These are phyloP conservation scores for Chytriomyces sp. DNA, from an alignment of 192 early-diverging fungal genomes.

Conservation along the genomic window DNA sequence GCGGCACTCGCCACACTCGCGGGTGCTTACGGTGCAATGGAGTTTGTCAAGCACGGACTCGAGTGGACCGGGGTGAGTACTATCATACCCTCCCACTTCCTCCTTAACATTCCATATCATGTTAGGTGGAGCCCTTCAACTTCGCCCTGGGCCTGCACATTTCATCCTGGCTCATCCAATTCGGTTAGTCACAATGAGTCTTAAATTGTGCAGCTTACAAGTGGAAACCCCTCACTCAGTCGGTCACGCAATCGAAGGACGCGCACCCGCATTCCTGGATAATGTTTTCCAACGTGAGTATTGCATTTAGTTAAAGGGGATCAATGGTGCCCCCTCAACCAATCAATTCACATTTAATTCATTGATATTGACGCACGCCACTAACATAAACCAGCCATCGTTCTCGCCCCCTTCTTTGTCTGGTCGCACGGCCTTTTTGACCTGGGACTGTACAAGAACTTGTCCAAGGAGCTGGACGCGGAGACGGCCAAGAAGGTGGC, in stretches of 20 bases:
- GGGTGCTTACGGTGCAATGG: not conserved
- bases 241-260: constrained; percentile 87
- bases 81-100: too few relatives aligned
- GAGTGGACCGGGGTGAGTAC: constrained; percentile 20
- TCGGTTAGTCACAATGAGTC: constrained; percentile 40
- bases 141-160: constrained; percentile 67
- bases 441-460: constrained; percentile 76
- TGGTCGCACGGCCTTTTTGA: constrained; percentile 83
- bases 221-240: constrained; percentile 33
- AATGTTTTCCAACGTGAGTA: constrained; percentile 77
- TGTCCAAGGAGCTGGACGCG: constrained; percentile 63
- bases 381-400: constrained; percentile 58
- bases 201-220: not conserved
- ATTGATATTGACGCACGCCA: too few relatives aligned
- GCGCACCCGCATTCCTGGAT: constrained; percentile 85
- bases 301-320: too few relatives aligned
- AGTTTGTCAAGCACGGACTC: not conserved
- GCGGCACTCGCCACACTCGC: not conserved
- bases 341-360: too few relatives aligned
- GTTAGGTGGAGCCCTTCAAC: constrained; percentile 29
- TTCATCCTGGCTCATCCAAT: constrained; percentile 82
- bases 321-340: not conserved
- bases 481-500: constrained; percentile 59
- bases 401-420: constrained; percentile 94
- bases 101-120: too few relatives aligned